Base-by-base conservation (phyloP, 2,329 filamentous ascomycete species). In the Penicillium verrucosum region DNA sequence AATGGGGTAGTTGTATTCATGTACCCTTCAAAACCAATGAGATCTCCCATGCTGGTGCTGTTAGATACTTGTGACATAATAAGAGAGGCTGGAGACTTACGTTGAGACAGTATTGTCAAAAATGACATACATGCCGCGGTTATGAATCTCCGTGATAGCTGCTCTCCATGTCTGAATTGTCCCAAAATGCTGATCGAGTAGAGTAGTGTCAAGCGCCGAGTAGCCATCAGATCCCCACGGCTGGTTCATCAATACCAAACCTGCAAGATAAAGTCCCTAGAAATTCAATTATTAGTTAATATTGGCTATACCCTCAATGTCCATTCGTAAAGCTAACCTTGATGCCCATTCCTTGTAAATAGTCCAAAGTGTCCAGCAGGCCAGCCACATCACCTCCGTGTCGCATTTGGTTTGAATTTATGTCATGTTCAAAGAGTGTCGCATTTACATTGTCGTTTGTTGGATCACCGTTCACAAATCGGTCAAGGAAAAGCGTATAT, bases 41-140 rank as follows among this genome's bases (percentile, higher is more conserved):
- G 74, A 62, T 88, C 84, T 49, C 82, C 81, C 80, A 88, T 63
- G 5, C 63, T 68, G 42, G 11, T 55, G 16, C 18, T 10, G 40
- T 49, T 34, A 56, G 53, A 14, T 23, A 9, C 37, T 14, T 48
- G 12, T 34, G 2, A 18, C 4, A 32, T 10, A 16, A 5, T 12
- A 23, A 16, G 5, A 21, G 10, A 49, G 6, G 21, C 3, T n/a
- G 16, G 49, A 37, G 30, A 73, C 78, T 75, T 71, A 80, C 76
- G 85, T 88, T 44, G 82, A 80, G 68, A 88, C 80, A 2, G 85
- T 88, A 65, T 87, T 87, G 67, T 88, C 85, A 57, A 88, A 71
- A 32, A 88, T 74, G 40, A 88, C 83, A 72, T 86, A 87, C 84
- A 88, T 88, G 51, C 78, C 81, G 30, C 82, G 77, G 3, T 71